These are phyloP conservation scores for Saccharum spontaneum DNA, from an alignment of 176 grass and related monocot species.

Conservation along the genomic window DNA sequence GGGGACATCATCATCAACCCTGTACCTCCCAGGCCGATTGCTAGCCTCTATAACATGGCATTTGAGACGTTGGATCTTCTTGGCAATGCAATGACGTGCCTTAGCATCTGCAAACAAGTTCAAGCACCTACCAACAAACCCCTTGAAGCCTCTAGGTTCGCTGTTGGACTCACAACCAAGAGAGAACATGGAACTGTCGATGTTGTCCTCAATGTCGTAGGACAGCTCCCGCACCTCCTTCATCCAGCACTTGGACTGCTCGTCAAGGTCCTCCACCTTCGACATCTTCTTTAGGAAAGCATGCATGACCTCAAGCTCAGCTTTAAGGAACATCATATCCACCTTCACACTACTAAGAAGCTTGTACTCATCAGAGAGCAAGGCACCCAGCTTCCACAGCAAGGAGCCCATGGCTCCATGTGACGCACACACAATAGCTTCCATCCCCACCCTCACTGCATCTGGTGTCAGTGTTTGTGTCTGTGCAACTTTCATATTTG, in stretches of 20 bases:
- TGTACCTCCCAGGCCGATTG: neutral
- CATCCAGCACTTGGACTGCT: neutral
- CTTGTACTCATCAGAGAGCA: neutral
- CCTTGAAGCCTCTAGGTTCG: neutral
- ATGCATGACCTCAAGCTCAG: neutral
- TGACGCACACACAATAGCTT: neutral
- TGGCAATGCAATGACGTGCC: neutral
- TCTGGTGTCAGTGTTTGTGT: neutral
- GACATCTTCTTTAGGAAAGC: neutral
- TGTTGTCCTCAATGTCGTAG: neutral
- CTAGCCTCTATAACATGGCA: neutral
- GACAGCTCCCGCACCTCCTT: neutral
- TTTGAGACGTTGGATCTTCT: neutral
- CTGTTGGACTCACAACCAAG: neutral
- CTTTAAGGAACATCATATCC: neutral
- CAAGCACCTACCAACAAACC: neutral
- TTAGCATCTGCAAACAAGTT: neutral
- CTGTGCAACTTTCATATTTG: neutral
- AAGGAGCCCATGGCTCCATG: neutral
- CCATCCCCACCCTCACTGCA: neutral
- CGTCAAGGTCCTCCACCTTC: neutral
- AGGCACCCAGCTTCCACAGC: neutral
- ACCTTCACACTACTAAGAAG: neutral
- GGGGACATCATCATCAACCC: neutral
- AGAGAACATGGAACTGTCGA: neutral